phyloP scores from a whole-genome alignment of 768 basidiomycete species.

The Phylloporus rhodoxanthus region DNA sequence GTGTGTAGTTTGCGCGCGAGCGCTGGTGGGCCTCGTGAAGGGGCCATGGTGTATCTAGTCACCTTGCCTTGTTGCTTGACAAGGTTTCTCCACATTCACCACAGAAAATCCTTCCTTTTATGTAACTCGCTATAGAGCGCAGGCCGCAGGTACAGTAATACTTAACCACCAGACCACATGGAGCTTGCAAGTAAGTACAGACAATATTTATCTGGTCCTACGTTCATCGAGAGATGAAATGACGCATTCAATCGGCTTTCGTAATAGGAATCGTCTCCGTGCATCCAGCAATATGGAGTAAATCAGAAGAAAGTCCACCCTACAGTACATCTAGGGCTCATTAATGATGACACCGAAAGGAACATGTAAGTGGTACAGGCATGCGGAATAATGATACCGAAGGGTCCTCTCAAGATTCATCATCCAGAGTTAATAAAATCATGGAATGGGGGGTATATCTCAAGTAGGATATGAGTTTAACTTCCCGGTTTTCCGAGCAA shows the following conservation, averaged over 20 bases:
- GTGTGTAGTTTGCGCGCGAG: conserved; percentile 58
- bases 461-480: conserved; percentile 13
- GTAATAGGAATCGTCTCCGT: not conserved
- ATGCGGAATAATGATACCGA: conserved; percentile 17
- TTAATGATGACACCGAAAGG: conserved; percentile 10
- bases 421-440: conserved; percentile 6
- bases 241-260: not conserved
- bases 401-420: conserved; percentile 7
- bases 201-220: not conserved
- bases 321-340: conserved; percentile 7
- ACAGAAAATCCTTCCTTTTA: too few species aligned
- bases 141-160: too few species aligned
- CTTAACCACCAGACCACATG: too few species aligned
- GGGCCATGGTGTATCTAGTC: conserved; percentile 35
- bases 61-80: too few species aligned
- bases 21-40: conserved; percentile 47
- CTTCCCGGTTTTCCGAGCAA: conserved; percentile 50
- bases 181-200: not conserved
- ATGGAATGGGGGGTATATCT: not conserved
- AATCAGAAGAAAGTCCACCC: conserved; percentile 4
- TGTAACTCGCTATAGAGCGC: too few species aligned
- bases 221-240: not conserved
- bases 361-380: conserved; percentile 20
- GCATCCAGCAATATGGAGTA: not conserved
- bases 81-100: too few species aligned